These are phyloP conservation scores for Kwoniella sp. DNA, from an alignment of 768 basidiomycete genomes.

Conservation along the genomic window DNA sequence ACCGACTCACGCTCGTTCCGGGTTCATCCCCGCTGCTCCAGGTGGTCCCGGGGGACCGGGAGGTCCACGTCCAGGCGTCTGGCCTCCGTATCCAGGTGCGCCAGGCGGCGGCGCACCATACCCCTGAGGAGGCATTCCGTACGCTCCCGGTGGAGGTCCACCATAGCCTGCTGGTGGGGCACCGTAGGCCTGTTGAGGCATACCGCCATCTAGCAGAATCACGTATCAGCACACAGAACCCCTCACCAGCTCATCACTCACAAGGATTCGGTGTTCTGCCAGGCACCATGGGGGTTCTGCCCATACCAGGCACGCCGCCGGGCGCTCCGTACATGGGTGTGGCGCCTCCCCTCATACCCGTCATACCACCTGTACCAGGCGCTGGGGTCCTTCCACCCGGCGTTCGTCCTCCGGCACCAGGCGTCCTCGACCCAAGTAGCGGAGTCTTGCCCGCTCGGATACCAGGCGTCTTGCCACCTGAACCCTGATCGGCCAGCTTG, in stretches of 20 bases:
- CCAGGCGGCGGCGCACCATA: conserved; percentile 2
- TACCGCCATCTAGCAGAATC: conserved; percentile 2
- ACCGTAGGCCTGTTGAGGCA: conserved; percentile 13
- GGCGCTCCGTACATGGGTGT: conserved; percentile 24
- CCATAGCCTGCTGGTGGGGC: conserved; percentile 13
- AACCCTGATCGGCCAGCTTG: conserved; percentile 32
- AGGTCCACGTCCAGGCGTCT: background rate
- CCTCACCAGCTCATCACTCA: conserved; percentile 18
- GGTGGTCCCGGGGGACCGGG: background rate
- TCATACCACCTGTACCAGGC: no score
- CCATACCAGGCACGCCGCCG: background rate
- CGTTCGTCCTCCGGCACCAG: conserved; percentile 34
- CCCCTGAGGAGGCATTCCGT: conserved; percentile 5
- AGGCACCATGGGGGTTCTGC: conserved; percentile 29
- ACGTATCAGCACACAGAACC: background rate
- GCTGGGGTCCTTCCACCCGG: conserved; percentile 17
- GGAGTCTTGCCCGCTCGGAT: conserved; percentile 39
- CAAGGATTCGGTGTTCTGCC: conserved; percentile 42
- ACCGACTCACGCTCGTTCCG: conserved; percentile 43
- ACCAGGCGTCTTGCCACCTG: conserved; percentile 44
- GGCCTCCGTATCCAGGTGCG: conserved; percentile 11
- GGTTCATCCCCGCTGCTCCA: conserved; percentile 28
- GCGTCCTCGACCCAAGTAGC: conserved; percentile 31
- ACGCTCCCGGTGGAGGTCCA: conserved; percentile 10
- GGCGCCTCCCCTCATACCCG: conserved; percentile 11